These are phyloP conservation scores for Lactifluus pinguis DNA, from an alignment of 768 basidiomycete genomes.

Conservation along the genomic window DNA sequence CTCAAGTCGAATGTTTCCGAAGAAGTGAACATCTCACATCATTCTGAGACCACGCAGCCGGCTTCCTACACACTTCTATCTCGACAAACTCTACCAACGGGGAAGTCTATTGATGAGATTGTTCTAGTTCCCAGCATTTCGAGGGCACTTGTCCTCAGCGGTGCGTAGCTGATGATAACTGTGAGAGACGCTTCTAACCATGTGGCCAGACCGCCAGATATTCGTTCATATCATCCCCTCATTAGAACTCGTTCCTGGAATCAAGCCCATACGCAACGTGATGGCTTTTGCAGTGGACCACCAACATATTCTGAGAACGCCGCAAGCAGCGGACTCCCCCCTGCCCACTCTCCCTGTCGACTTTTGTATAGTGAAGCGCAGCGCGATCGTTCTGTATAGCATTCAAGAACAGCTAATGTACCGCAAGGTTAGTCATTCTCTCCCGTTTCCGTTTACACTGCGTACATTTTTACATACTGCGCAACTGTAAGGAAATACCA, in stretches of 20 bases:
- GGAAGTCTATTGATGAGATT: conserved; percentile 73
- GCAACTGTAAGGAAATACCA: conserved; percentile 53
- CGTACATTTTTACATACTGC: not conserved
- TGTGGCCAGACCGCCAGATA: conserved; percentile 44
- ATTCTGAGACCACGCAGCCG: conserved; percentile 13
- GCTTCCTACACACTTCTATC: conserved; percentile 23
- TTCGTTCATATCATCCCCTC: conserved; percentile 76
- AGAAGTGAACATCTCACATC: conserved; percentile 22
- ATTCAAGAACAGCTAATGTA: conserved; percentile 57
- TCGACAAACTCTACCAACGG: conserved; percentile 51
- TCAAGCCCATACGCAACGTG: conserved; percentile 77
- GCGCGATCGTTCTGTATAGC: conserved; percentile 50
- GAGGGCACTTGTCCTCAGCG: conserved; percentile 66
- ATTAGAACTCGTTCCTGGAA: conserved; percentile 58
- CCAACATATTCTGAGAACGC: conserved; percentile 47
- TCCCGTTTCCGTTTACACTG: not conserved
- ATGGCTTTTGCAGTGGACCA: conserved; percentile 79
- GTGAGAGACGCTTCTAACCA: conserved; percentile 2
- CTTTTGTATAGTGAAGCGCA: conserved; percentile 66
- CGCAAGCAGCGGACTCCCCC: conserved; percentile 31
- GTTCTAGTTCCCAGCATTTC: conserved; percentile 68
- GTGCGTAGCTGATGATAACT: conserved; percentile 32
- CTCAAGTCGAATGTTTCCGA: conserved; percentile 51
- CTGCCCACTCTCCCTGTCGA: conserved; percentile 46
- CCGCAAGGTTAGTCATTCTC: conserved; percentile 39